These are phyloP conservation scores for Pyronema omphalodes DNA, from an alignment of 495 filamentous ascomycete genomes.

Conservation along the genomic window DNA sequence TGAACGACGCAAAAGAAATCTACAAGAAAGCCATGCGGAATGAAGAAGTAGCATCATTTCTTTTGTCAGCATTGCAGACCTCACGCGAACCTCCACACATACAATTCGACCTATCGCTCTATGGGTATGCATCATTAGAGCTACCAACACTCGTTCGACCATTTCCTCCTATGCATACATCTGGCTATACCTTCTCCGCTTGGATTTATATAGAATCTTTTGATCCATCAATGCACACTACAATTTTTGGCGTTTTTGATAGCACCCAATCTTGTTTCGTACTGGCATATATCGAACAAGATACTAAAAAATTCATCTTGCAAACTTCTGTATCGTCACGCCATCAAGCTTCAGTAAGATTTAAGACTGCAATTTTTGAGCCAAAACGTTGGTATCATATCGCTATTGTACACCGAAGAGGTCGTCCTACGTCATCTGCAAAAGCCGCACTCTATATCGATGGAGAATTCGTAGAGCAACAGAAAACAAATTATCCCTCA, in stretches of 20 bases:
- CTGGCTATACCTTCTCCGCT: slow-evolving; percentile 70
- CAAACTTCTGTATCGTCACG: slow-evolving; percentile 83
- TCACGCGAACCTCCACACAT: slow-evolving; percentile 66
- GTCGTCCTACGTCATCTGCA: slow-evolving; percentile 48
- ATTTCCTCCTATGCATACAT: slow-evolving; percentile 55
- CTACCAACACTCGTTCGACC: slow-evolving; percentile 59
- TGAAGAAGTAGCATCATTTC: slow-evolving; percentile 46
- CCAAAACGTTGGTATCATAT: slow-evolving; percentile 79
- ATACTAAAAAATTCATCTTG: slow-evolving; percentile 87
- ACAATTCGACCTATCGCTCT: slow-evolving; percentile 77
- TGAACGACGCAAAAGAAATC: slow-evolving; percentile 64
- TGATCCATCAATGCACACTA: slow-evolving; percentile 72
- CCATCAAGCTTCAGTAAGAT: slow-evolving; percentile 66
- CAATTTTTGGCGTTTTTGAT: slow-evolving; percentile 90
- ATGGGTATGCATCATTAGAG: slow-evolving; percentile 80
- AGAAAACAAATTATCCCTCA: slow-evolving; percentile 71
- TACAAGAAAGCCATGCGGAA: slow-evolving; percentile 47
- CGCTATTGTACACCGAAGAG: slow-evolving; percentile 62
- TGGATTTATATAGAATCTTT: slow-evolving; percentile 82
- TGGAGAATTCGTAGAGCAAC: slow-evolving; percentile 82
- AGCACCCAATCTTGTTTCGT: slow-evolving; percentile 83
- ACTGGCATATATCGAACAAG: slow-evolving; percentile 80
- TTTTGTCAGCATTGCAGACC: slow-evolving; percentile 49
- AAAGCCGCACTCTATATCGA: slow-evolving; percentile 81
- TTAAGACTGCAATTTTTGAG: slow-evolving; percentile 63